These are phyloP conservation scores for Alternaria gansuensis DNA, from an alignment of 2,329 filamentous ascomycete genomes.

Conservation along the genomic window DNA sequence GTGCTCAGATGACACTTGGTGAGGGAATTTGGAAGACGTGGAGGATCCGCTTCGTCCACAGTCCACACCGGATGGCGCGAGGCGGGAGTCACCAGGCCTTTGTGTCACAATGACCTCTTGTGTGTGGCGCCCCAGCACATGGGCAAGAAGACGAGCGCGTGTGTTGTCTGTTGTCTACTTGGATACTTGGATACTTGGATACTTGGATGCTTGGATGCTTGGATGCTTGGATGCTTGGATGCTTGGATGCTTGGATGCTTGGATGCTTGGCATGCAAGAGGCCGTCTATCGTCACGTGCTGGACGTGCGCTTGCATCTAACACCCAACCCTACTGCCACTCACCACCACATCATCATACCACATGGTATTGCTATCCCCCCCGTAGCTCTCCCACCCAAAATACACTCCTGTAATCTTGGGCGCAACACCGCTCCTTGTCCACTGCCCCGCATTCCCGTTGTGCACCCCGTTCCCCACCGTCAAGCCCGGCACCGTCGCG, in stretches of 20 bases:
- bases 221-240: no score
- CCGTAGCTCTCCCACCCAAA: conserved; percentile 72
- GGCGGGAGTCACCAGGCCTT: conserved; percentile 3
- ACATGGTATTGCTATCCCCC: conserved; percentile 68
- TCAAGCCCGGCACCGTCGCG: conserved; percentile 62
- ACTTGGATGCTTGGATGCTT: no score
- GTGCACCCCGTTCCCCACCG: conserved; percentile 56
- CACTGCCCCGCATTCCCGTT: conserved; percentile 65
- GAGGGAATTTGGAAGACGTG: conserved; percentile 1
- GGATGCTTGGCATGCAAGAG: no score
- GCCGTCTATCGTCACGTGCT: no score
- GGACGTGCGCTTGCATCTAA: conserved; percentile 12
- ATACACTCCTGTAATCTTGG: conserved; percentile 65
- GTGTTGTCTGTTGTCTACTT: no score
- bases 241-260: no score
- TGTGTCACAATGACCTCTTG: conserved; percentile 3
- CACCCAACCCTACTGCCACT: conserved; percentile 62
- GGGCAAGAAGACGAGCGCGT: background rate
- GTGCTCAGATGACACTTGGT: conserved; percentile 7
- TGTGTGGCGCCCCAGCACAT: background rate
- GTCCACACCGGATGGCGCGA: background rate
- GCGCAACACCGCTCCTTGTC: conserved; percentile 60
- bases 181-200: no score
- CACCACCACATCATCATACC: conserved; percentile 68
- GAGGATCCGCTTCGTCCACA: background rate